A percentile compares a stretch with the other conserved stretches of the same genome.
phyloP scores from a whole-genome alignment of 768 basidiomycete genomes.

The Amanita muscaria region DNA sequence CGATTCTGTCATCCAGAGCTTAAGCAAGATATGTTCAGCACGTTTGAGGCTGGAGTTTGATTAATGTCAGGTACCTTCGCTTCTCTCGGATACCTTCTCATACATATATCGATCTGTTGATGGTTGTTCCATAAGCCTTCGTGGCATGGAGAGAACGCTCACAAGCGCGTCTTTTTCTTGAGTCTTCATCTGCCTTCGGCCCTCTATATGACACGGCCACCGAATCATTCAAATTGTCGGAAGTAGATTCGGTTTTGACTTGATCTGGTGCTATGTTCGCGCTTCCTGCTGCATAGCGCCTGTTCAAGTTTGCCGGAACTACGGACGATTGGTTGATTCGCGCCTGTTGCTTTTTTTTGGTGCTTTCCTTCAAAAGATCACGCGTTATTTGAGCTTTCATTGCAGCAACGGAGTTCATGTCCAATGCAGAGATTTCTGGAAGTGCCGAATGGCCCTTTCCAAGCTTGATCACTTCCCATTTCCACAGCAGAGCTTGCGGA shows the following conservation, averaged over 20 bases:
- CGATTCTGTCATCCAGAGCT: conserved; percentile 85
- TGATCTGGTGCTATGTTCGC: neutral
- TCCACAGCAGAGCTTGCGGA: conserved; percentile 49
- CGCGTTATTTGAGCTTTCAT: conserved; percentile 44
- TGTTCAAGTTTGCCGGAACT: conserved; percentile 25
- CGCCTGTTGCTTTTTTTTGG: conserved; percentile 23
- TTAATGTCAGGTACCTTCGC: conserved; percentile 52
- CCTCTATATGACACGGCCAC: conserved; percentile 29
- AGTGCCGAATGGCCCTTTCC: conserved; percentile 21
- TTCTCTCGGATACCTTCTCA: conserved; percentile 78
- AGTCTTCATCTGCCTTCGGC: conserved; percentile 26
- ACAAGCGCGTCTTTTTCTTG: conserved; percentile 48
- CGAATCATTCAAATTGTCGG: conserved; percentile 5
- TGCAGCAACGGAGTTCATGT: conserved; percentile 39
- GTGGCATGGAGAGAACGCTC: conserved; percentile 19
- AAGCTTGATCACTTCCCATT: conserved; percentile 56
- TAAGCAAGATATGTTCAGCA: neutral
- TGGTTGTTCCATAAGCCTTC: neutral
- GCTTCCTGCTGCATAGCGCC: conserved; percentile 23
- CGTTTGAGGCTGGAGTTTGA: neutral
- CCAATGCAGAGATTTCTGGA: conserved; percentile 30
- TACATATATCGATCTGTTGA: conserved; percentile 84
- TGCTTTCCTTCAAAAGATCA: conserved; percentile 25
- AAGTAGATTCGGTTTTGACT: neutral
- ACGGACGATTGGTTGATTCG: conserved; percentile 17